These are phyloP conservation scores for Aspergillaceae sp. DNA, from an alignment of 2,329 filamentous ascomycete genomes.

Conservation along the genomic window DNA sequence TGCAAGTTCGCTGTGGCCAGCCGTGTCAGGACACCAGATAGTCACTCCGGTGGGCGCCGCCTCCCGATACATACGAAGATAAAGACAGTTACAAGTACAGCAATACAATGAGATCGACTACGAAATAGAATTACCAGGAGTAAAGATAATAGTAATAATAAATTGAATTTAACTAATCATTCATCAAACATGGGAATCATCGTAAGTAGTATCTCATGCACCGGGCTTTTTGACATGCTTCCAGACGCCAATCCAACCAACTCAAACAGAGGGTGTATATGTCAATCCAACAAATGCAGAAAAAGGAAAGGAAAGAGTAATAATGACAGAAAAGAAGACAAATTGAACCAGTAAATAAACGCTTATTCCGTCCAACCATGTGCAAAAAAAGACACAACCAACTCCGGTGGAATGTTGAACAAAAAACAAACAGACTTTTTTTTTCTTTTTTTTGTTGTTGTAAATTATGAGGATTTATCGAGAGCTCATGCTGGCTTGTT, in stretches of 20 bases:
- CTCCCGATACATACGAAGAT: slow-evolving; percentile 8
- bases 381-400: neutral
- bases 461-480: neutral
- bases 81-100: neutral
- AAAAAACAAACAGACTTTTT: neutral
- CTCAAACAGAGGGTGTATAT: slow-evolving; percentile 1
- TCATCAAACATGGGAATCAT: slow-evolving; percentile 5
- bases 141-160: neutral
- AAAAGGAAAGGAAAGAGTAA: slow-evolving; percentile 1
- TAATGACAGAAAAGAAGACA: neutral
- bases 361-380: neutral
- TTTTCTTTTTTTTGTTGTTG: no score
- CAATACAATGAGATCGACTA: no score
- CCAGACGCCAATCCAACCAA: slow-evolving; percentile 8
- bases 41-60: slow-evolving; percentile 22
- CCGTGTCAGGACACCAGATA: slow-evolving; percentile 4
- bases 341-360: neutral
- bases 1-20: no score
- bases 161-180: neutral
- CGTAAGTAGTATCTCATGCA: neutral
- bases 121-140: neutral
- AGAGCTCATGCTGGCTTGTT: slow-evolving; percentile 14
- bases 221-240: slow-evolving; percentile 4
- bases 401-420: neutral
- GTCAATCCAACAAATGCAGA: slow-evolving; percentile 2